Percentiles rank a stretch among this genome's conserved stretches.
Evolutionary conservation across 495 filamentous ascomycete genomes (phyloP).

Genomic region (Halenospora varia): DNA sequence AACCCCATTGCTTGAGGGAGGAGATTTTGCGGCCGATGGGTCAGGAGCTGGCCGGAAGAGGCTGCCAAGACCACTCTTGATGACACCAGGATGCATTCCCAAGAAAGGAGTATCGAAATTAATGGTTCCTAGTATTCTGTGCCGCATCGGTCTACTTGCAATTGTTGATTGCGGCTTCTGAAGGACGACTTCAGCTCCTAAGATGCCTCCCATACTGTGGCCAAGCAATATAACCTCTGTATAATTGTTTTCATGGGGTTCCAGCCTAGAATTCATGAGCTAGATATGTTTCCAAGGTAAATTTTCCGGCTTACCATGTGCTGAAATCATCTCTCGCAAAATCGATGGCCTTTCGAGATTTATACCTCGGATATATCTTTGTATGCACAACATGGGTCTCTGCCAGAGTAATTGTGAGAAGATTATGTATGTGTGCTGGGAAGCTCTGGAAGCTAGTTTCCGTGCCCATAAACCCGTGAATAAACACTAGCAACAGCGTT

Average conservation of each 20-base stretch:
- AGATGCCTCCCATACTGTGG: constrained; percentile 85
- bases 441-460: constrained; percentile 86
- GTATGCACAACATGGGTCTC: constrained; percentile 80
- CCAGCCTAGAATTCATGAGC: constrained; percentile 48
- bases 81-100: constrained; percentile 84
- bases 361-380: constrained; percentile 90
- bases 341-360: constrained; percentile 69
- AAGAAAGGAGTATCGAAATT: constrained; percentile 84
- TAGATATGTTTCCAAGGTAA: constrained; percentile 1
- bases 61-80: constrained; percentile 72
- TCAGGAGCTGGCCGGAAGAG: constrained; percentile 61
- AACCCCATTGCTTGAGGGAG: constrained; percentile 5
- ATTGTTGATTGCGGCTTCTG: constrained; percentile 37
- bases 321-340: constrained; percentile 79
- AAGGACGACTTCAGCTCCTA: constrained; percentile 76
- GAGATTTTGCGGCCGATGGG: constrained; percentile 18
- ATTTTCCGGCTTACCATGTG: constrained; percentile 51
- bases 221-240: constrained; percentile 84
- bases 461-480: constrained; percentile 92
- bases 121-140: constrained; percentile 78
- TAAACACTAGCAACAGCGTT: constrained; percentile 73
- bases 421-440: constrained; percentile 80
- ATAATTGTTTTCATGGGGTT: constrained; percentile 66
- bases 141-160: constrained; percentile 46
- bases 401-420: constrained; percentile 60